These are phyloP conservation scores for Carex arenaria DNA, from an alignment of 202 grass and related monocot species.

Conservation along the genomic window DNA sequence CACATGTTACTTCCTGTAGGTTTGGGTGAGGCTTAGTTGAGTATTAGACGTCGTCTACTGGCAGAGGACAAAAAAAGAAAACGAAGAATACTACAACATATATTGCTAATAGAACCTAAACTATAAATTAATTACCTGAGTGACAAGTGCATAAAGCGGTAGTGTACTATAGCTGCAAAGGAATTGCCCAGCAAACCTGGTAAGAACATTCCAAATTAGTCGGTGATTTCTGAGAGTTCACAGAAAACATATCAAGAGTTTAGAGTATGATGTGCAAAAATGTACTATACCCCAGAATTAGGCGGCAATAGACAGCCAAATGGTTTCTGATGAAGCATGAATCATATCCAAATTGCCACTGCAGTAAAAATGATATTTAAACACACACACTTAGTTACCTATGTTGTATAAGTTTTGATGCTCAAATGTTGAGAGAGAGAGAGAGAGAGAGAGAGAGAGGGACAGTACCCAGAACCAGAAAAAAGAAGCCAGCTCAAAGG, in stretches of 20 bases:
- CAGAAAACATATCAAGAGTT: neutral
- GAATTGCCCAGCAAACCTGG: slow-evolving; percentile 89
- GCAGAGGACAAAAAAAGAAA: neutral
- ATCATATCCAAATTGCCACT: slow-evolving; percentile 99
- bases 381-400: neutral
- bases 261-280: neutral
- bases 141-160: slow-evolving; percentile 92
- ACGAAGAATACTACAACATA: neutral
- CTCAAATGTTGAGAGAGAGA: neutral
- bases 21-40: neutral
- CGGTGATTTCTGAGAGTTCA: neutral
- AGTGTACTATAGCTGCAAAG: slow-evolving; percentile 94
- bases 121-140: slow-evolving; percentile 47
- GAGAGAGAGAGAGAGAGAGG: neutral
- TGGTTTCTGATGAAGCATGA: slow-evolving; percentile 98
- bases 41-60: neutral
- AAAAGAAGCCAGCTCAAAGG: slow-evolving; percentile 96
- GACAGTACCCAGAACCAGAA: slow-evolving; percentile 99
- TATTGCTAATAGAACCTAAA: neutral
- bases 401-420: neutral
- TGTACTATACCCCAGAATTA: slow-evolving; percentile 67
- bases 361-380: slow-evolving; percentile 30
- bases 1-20: neutral
- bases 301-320: slow-evolving; percentile 81
- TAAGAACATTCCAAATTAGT: neutral